phyloP scores from a whole-genome alignment of 352 stramenopile species.

The Ophiocytium majus region DNA sequence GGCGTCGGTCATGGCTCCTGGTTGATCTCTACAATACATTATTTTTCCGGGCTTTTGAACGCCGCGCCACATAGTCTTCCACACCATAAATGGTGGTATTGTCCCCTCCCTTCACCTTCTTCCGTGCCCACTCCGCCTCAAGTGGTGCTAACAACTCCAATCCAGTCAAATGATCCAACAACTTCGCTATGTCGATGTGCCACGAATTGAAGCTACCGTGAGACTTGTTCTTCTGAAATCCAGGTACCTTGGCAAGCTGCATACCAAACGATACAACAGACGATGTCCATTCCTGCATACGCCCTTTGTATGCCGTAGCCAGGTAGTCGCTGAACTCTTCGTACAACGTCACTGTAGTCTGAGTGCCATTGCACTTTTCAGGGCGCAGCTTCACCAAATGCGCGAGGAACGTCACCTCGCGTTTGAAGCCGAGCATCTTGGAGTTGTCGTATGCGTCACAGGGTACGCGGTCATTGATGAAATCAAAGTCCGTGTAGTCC shows the following conservation, averaged over 20 bases:
- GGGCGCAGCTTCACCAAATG: neutral
- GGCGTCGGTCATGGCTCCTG: no score
- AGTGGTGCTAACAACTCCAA: no score
- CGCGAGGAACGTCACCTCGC: neutral
- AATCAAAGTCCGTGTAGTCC: neutral
- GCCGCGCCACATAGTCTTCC: no score
- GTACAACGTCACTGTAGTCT: neutral
- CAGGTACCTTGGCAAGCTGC: neutral
- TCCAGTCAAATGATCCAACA: neutral
- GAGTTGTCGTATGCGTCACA: neutral
- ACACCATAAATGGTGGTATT: no score
- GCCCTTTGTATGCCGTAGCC: neutral
- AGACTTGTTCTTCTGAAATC: neutral
- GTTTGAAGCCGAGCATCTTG: neutral
- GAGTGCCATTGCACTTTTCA: neutral
- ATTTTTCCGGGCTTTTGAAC: no score
- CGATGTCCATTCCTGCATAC: neutral
- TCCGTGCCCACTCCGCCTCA: no score
- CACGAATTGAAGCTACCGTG: neutral
- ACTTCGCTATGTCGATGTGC: neutral
- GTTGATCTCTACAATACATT: no score
- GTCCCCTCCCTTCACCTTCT: no score
- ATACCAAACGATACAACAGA: neutral
- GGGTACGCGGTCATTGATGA: neutral
- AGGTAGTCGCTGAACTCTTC: neutral